Evolutionary conservation across 352 stramenopile genomes (phyloP).

Genomic region (Pythium brassicae): DNA sequence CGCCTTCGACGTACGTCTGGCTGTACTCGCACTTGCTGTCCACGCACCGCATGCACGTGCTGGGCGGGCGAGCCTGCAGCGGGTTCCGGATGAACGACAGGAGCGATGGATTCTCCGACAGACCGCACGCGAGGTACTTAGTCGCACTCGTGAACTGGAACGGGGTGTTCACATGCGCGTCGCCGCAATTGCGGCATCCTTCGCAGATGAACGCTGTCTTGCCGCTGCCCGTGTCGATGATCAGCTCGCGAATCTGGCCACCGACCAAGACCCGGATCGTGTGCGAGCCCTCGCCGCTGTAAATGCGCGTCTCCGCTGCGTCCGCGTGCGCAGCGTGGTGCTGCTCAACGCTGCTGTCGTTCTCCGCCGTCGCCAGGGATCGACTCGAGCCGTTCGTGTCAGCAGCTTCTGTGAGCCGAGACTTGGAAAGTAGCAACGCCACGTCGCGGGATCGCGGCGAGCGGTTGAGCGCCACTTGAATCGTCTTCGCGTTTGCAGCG

Average conservation of each 20-base stretch:
- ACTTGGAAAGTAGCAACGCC: slow-evolving; percentile 1
- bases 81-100: slow-evolving; percentile 1
- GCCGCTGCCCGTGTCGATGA: slow-evolving; percentile 95
- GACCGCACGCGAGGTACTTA: slow-evolving; percentile 43
- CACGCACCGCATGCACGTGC: slow-evolving; percentile 25
- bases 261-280: slow-evolving; percentile 65
- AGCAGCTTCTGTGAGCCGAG: background rate
- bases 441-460: slow-evolving; percentile 1
- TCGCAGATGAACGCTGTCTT: slow-evolving; percentile 95
- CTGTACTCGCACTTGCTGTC: slow-evolving; percentile 84
- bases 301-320: slow-evolving; percentile 14
- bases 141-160: slow-evolving; percentile 50
- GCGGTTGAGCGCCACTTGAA: slow-evolving; percentile 10
- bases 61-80: slow-evolving; percentile 21
- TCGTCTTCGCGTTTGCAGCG: background rate
- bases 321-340: background rate
- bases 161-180: slow-evolving; percentile 76
- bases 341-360: background rate
- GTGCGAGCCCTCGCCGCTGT: slow-evolving; percentile 56
- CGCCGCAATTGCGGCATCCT: slow-evolving; percentile 86
- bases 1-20: slow-evolving; percentile 93
- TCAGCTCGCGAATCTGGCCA: slow-evolving; percentile 77
- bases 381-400: background rate
- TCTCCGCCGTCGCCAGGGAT: background rate
- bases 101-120: slow-evolving; percentile 14